These are phyloP conservation scores for Lipomyces orientalis DNA, from an alignment of 805 yeast genomes.

Conservation along the genomic window DNA sequence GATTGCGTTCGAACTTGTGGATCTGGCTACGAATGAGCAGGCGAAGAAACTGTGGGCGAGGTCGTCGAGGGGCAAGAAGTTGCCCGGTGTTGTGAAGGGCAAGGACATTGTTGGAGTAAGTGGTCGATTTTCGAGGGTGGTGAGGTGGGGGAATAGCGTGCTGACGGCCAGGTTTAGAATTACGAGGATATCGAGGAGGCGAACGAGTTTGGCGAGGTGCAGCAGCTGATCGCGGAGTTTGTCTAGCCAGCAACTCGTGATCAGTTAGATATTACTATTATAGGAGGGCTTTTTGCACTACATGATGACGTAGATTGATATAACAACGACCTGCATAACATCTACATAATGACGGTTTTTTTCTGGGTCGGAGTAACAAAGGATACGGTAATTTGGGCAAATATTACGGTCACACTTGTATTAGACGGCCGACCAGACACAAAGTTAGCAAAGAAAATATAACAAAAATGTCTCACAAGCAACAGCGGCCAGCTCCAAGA, in stretches of 20 bases:
- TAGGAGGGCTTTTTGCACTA: not conserved
- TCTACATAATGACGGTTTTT: no score
- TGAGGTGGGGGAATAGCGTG: not conserved
- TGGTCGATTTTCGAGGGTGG: not conserved
- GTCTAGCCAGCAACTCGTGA: constrained; percentile 4
- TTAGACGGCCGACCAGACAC: no score
- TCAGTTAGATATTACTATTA: no score
- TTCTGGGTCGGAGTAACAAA: no score
- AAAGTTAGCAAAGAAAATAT: no score
- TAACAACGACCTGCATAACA: no score
- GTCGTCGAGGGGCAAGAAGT: constrained; percentile 67
- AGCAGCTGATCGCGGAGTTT: constrained; percentile 33
- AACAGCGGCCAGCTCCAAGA: no score
- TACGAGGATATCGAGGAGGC: constrained; percentile 86
- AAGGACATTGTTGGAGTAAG: constrained; percentile 76
- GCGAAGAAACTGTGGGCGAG: constrained; percentile 87
- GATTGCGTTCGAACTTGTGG: constrained; percentile 69
- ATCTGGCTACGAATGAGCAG: constrained; percentile 84
- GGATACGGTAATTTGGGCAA: no score
- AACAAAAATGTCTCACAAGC: no score
- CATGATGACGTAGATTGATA: no score
- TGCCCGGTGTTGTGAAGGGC: constrained; percentile 87
- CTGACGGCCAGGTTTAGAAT: constrained; percentile 42
- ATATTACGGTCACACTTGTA: no score
- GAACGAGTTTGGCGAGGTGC: constrained; percentile 58